Base-by-base conservation (phyloP, 352 stramenopile species). In the Phytopythium litorale region DNA sequence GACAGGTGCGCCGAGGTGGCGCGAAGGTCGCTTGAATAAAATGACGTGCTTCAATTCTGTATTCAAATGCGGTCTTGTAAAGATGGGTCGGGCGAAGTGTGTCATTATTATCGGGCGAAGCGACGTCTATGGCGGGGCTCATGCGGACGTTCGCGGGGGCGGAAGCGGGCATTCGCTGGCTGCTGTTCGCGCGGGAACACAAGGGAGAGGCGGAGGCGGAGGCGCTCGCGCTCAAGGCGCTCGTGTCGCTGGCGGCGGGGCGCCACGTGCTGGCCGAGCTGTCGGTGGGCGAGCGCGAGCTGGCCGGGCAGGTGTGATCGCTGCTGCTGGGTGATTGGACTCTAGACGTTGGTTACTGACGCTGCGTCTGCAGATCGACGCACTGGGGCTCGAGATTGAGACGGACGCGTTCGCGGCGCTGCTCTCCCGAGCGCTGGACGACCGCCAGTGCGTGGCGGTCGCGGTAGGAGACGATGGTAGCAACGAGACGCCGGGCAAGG, bases 301-400 rank as follows among this genome's bases (percentile, higher is more conserved):
- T 87, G 15, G 46, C 70, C 30, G 33, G 78, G 6, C 73, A 87
- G 35, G 78, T 84, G 67, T 30, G 33, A 35, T 5, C 11, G n/a
- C 21, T 48, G 8, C 7, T 28, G 28, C 8, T 38, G 52, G 7
- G n/a, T 8, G 21, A 40, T 52, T 16, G 55, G 4, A 11, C 4
- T 18, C 18, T 2, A 5, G 7, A 30, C 28, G 18, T 13, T 50
- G 13, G n/a, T n/a, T 7, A 46, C 15, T 16, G 32, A 18, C 25
- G 19, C 51, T 55, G 43, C 1, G 6, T 0, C 12, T n/a, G 12
- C 32, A 91, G 79, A 83, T 74, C 30, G 76, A 88, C 16, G 79
- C 88, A 35, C 40, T 91, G 49, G 81, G 79, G 0, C 60, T 91
- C 1, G 79, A 91, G 37, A 70, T 88, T 12, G 59, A 76, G 0